phyloP scores from a whole-genome alignment of 2,329 filamentous ascomycete genomes.

The Lachnum nothofagi region DNA sequence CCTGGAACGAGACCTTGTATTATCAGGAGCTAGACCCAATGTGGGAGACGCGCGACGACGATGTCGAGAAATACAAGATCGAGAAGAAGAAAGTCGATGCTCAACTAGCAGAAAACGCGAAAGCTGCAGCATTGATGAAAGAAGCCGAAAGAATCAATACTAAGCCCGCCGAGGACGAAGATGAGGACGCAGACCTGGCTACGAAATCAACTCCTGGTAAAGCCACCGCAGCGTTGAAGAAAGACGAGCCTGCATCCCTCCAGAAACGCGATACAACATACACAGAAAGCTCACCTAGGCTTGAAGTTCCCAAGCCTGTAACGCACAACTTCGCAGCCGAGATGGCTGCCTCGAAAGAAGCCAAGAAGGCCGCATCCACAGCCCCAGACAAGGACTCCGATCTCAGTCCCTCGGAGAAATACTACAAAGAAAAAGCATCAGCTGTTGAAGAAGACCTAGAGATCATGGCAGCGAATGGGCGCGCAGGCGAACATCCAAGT shows the following conservation, averaged over 20 bases:
- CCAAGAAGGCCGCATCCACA: too few species aligned
- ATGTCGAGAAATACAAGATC: slow-evolving; percentile 39
- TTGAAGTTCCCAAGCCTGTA: slow-evolving; percentile 15
- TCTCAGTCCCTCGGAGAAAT: background rate
- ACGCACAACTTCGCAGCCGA: slow-evolving; percentile 17
- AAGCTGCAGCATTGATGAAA: slow-evolving; percentile 11
- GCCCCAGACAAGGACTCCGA: too few species aligned
- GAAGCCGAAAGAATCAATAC: background rate
- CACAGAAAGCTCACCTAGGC: slow-evolving; percentile 8
- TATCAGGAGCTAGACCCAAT: slow-evolving; percentile 33
- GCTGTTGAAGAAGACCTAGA: slow-evolving; percentile 2
- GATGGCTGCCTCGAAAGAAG: too few species aligned
- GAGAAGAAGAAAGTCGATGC: slow-evolving; percentile 37
- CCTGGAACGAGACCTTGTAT: slow-evolving; percentile 31
- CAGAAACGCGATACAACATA: slow-evolving; percentile 9
- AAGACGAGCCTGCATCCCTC: slow-evolving; percentile 11
- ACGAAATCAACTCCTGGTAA: background rate
- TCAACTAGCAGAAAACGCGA: slow-evolving; percentile 37
- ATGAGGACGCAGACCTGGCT: background rate
- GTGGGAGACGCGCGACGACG: slow-evolving; percentile 38
- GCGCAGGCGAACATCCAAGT: slow-evolving; percentile 1
- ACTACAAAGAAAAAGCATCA: slow-evolving; percentile 3
- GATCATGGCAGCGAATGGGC: background rate
- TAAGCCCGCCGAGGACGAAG: background rate
- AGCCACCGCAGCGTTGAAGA: slow-evolving; percentile 10